Conservation (phyloP, 257 asterid species). For the Pogostemon cablin region DNA sequence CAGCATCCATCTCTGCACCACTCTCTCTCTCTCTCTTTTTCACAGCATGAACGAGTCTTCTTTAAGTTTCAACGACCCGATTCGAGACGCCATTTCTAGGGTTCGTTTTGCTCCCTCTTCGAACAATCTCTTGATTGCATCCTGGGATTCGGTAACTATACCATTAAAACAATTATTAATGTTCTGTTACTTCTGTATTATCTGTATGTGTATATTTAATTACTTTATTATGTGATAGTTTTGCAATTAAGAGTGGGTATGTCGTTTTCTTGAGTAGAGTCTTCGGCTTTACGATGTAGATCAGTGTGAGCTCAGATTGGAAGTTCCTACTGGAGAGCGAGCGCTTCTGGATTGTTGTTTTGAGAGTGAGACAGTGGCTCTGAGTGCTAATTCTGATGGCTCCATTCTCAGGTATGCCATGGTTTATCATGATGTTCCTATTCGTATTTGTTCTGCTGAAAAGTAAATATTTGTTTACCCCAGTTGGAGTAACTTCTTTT, state of each 20-base stretch:
- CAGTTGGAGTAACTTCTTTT: not conserved
- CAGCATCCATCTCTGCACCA: not conserved
- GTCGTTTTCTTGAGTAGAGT: slow-evolving; percentile 46
- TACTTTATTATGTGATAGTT: not conserved
- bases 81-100: slow-evolving; percentile 76
- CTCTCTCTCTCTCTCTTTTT: not conserved
- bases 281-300: slow-evolving; percentile 84
- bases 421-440: slow-evolving; percentile 5
- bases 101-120: slow-evolving; percentile 74
- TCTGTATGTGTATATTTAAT: not conserved
- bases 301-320: slow-evolving; percentile 57
- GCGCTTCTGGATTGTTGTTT: slow-evolving; percentile 84
- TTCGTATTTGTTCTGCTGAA: not conserved
- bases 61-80: slow-evolving; percentile 52
- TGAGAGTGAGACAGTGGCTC: slow-evolving; percentile 58
- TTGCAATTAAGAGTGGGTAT: slow-evolving; percentile 22
- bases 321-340: slow-evolving; percentile 46
- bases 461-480: not conserved
- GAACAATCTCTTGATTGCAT: slow-evolving; percentile 75
- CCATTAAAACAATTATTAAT: not conserved
- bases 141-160: slow-evolving; percentile 81
- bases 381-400: slow-evolving; percentile 75
- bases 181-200: not conserved
- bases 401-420: slow-evolving; percentile 64
- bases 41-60: slow-evolving; percentile 48